phyloP scores from a whole-genome alignment of 805 yeast genomes.

The Candida corydali region DNA sequence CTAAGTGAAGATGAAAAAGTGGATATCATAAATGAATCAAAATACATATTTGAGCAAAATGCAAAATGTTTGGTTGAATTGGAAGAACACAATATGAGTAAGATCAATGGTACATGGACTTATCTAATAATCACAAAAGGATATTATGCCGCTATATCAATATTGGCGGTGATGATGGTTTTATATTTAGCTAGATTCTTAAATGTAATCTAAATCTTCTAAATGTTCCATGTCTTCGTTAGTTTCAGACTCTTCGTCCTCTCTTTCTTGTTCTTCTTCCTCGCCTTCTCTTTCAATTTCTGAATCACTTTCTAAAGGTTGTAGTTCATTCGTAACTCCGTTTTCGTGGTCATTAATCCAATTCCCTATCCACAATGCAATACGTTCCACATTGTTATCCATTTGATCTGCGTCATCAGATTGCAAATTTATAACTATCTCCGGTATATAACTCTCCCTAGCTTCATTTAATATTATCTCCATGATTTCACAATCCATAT shows the following conservation, averaged over 20 bases:
- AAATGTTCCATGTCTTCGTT: constrained; percentile 7
- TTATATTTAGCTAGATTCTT: constrained; percentile 28
- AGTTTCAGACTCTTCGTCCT: constrained; percentile 1
- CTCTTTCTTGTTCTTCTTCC: constrained; percentile 8
- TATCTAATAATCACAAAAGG: constrained; percentile 53
- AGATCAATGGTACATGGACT: constrained; percentile 51
- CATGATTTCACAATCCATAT: constrained; percentile 96
- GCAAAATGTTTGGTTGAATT: constrained; percentile 60
- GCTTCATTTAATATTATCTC: constrained; percentile 87
- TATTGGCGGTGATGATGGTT: constrained; percentile 28
- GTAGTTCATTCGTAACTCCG: constrained; percentile 29
- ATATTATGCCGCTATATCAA: constrained; percentile 38
- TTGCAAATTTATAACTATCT: constrained; percentile 74
- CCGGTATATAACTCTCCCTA: constrained; percentile 69
- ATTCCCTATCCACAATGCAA: constrained; percentile 65
- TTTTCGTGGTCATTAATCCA: constrained; percentile 60
- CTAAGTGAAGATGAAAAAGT: constrained; percentile 67
- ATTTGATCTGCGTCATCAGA: constrained; percentile 73
- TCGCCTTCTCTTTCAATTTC: constrained; percentile 13
- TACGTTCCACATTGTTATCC: constrained; percentile 77
- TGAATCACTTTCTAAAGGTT: constrained; percentile 10
- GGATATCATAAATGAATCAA: constrained; percentile 65
- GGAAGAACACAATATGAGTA: constrained; percentile 58
- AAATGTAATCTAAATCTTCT: constrained; percentile 4
- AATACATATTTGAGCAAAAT: constrained; percentile 62